Base-by-base conservation (phyloP, 192 early-diverging fungal genomes). In the Backusella psychrophila region DNA sequence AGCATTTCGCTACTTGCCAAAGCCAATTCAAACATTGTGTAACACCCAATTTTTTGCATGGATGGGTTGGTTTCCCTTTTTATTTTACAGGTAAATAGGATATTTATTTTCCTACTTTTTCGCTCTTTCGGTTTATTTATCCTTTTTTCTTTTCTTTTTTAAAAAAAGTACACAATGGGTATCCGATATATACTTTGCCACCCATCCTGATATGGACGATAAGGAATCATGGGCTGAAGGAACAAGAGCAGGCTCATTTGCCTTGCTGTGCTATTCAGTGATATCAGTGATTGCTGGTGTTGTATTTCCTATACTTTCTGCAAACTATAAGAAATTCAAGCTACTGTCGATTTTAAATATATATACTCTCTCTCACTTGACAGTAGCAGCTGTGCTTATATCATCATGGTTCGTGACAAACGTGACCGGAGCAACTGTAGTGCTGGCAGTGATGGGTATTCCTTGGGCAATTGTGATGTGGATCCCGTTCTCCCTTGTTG, bases 21-120 rank as follows among this genome's bases (percentile, higher is more conserved):
- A 14, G 4, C 86, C 91, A 8, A 86, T 97, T 29, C 92, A 93
- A 66, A 83, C 86, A 67, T 85, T 98, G 21, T 97, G 94, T 79
- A 92, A 93, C 71, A 89, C 95, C 14, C 96, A 99, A 78, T 93
- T 99, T 72, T 96, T 96, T 87, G 90, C 93, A 33, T 99, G 96
- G 96, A 91, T 97, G 80, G 96, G 94, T 11, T 96, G 96, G 94
- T 99, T 99, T 75, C 95, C 96, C 6, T 96, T 98, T 79, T 84
- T 99, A 8, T 98, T 98, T 77, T 99, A 97, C 81, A 88, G 90
- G 90, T 93, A 86, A 12, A 63, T 21, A 38, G 19, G 19, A 53
- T 15, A 63, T 68, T 49, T 33, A 52, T 9, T 66, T 23, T 39
- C 39, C 15, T 53, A 17, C 15, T 19, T 52, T 19, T 6, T 53